These are phyloP conservation scores for Metschnikowia hibisci DNA, from an alignment of 805 yeast genomes.

Conservation along the genomic window DNA sequence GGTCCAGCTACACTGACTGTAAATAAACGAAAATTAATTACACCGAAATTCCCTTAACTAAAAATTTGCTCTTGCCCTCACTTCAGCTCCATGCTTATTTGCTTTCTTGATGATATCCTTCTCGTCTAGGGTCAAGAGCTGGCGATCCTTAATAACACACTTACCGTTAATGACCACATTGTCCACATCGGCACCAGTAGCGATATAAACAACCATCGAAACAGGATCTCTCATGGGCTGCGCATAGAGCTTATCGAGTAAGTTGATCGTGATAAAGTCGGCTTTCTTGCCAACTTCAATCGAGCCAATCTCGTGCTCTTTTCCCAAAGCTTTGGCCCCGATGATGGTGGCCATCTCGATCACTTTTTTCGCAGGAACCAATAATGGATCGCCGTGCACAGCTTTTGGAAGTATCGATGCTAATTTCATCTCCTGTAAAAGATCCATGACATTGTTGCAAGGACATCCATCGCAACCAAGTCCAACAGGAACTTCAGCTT, in stretches of 20 bases:
- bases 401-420: constrained; percentile 21
- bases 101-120: constrained; percentile 10
- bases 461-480: constrained; percentile 22
- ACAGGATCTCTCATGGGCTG: constrained; percentile 22
- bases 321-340: constrained; percentile 16
- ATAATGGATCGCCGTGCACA: constrained; percentile 17
- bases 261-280: constrained; percentile 15
- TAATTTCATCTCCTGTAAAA: constrained; percentile 20
- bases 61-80: constrained; percentile 11
- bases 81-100: constrained; percentile 12
- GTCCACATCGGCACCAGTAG: constrained; percentile 21
- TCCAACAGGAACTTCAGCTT: constrained; percentile 16
- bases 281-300: constrained; percentile 15
- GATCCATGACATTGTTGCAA: constrained; percentile 20
- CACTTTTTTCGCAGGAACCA: constrained; percentile 12
- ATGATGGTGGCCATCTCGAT: constrained; percentile 15
- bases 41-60: neutral
- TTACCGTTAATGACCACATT: constrained; percentile 12
- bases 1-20: no score
- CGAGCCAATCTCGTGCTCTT: constrained; percentile 16
- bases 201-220: constrained; percentile 22
- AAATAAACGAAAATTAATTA: neutral
- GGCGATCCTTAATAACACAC: constrained; percentile 8
- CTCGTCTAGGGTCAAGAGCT: constrained; percentile 11
- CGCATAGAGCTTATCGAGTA: constrained; percentile 18